Conservation (phyloP, 441 rosid species). For the Euphorbia schlechtendalii region DNA sequence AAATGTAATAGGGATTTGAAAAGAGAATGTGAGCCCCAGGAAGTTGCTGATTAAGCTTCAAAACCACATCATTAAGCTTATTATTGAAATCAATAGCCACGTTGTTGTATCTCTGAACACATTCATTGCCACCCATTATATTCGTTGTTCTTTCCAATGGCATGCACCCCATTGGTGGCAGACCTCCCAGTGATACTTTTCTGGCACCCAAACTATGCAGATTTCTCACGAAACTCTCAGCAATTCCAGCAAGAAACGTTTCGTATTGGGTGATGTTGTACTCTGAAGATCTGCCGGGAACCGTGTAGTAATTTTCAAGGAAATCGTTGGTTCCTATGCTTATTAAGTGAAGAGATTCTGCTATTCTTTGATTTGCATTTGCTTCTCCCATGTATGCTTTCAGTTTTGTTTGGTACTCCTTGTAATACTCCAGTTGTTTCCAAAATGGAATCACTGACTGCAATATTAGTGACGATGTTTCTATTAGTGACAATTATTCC, state of each 20-base stretch:
- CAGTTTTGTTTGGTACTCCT: constrained; percentile 37
- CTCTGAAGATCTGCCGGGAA: constrained; percentile 33
- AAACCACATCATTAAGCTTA: constrained; percentile 30
- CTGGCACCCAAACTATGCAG: constrained; percentile 40
- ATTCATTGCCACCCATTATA: constrained; percentile 22
- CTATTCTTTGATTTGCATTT: constrained; percentile 24
- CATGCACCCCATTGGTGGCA: constrained; percentile 70
- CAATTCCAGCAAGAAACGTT: constrained; percentile 38
- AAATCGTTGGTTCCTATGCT: constrained; percentile 72
- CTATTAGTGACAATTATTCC: too few relatives aligned
- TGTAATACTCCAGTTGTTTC: constrained; percentile 45
- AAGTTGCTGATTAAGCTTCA: constrained; percentile 39
- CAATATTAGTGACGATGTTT: not conserved
- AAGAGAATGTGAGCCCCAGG: constrained; percentile 37
- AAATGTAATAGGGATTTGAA: constrained; percentile 29
- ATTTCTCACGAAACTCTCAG: constrained; percentile 30
- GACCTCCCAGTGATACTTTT: constrained; percentile 45
- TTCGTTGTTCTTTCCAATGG: constrained; percentile 51
- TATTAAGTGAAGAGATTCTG: constrained; percentile 35
- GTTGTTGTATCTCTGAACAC: constrained; percentile 34
- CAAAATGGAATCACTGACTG: constrained; percentile 65
- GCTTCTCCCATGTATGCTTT: constrained; percentile 31
- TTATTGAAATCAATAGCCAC: constrained; percentile 45
- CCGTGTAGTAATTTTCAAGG: constrained; percentile 46
- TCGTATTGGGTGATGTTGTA: constrained; percentile 30